Evolutionary conservation across 1,284 basidiomycete genomes (phyloP).

Genomic region (Psilocybe mexicana): DNA sequence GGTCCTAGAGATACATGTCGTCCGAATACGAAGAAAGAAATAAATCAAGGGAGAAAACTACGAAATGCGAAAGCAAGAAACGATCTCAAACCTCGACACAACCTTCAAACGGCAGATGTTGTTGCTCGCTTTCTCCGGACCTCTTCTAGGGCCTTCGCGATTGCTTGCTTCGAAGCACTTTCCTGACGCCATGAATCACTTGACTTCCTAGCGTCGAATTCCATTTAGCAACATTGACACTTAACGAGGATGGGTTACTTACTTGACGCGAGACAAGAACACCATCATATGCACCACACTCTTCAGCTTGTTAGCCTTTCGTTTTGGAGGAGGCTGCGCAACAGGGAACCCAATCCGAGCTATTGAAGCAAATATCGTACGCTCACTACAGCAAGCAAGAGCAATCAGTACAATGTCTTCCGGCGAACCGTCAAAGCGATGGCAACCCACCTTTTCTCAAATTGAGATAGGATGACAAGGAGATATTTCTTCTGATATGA

Average conservation of each 20-base stretch:
- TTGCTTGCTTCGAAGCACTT: constrained; percentile 55
- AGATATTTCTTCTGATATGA: constrained; percentile 88
- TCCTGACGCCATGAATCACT: constrained; percentile 65
- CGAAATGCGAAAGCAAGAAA: constrained; percentile 13
- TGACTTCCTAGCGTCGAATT: constrained; percentile 44
- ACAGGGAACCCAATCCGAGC: constrained; percentile 73
- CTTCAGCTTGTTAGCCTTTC: constrained; percentile 54
- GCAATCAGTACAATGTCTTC: neutral
- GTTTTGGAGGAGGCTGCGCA: constrained; percentile 33
- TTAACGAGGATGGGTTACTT: constrained; percentile 30
- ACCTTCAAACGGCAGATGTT: constrained; percentile 19
- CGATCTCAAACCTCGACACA: neutral
- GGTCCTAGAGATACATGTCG: constrained; percentile 15
- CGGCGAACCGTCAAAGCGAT: constrained; percentile 3
- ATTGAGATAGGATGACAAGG: constrained; percentile 59
- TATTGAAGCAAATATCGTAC: constrained; percentile 76
- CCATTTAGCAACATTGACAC: constrained; percentile 10
- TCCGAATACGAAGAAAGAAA: constrained; percentile 10
- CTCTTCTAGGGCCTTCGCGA: constrained; percentile 67
- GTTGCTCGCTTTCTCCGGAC: constrained; percentile 56
- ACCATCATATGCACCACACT: constrained; percentile 60
- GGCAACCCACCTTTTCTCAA: constrained; percentile 69
- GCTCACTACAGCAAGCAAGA: constrained; percentile 52
- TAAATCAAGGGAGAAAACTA: constrained; percentile 20
- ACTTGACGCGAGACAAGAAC: constrained; percentile 72